These are phyloP conservation scores for Melanogaster broomeanus DNA, from an alignment of 768 basidiomycete species.

Conservation along the genomic window DNA sequence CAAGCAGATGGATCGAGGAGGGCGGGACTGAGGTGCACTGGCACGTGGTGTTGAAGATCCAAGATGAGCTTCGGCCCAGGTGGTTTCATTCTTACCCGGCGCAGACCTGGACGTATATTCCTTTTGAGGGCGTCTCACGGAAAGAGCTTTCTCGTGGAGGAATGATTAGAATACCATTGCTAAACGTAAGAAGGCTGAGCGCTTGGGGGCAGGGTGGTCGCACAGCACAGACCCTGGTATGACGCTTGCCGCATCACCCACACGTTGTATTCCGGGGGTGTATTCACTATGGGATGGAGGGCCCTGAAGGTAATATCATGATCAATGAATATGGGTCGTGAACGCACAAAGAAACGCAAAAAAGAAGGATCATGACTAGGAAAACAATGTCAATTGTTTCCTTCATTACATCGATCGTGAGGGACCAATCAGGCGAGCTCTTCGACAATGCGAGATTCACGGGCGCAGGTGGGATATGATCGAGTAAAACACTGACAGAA, in stretches of 20 bases:
- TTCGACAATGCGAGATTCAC: no score
- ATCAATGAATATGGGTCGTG: constrained; percentile 1
- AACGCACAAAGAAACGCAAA: constrained; percentile 1
- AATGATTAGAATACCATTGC: constrained; percentile 13
- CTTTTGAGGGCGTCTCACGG: neutral
- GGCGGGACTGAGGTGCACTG: neutral
- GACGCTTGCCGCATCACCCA: neutral
- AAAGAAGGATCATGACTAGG: no score
- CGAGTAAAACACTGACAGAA: no score
- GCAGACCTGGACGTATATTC: neutral
- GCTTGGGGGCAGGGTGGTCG: neutral
- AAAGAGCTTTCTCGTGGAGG: neutral
- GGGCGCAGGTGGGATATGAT: no score
- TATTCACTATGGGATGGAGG: neutral
- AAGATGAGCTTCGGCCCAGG: no score
- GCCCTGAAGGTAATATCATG: neutral
- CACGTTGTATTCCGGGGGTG: neutral
- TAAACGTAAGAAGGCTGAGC: constrained; percentile 23
- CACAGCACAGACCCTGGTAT: neutral
- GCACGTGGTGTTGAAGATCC: no score
- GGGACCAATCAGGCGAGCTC: no score
- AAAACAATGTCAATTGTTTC: no score
- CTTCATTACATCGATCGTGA: no score
- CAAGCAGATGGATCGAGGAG: constrained; percentile 2
- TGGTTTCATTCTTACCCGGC: neutral